Conservation (phyloP, 371 early-diverging fungal genomes). For the Lichtheimia corymbifera region DNA sequence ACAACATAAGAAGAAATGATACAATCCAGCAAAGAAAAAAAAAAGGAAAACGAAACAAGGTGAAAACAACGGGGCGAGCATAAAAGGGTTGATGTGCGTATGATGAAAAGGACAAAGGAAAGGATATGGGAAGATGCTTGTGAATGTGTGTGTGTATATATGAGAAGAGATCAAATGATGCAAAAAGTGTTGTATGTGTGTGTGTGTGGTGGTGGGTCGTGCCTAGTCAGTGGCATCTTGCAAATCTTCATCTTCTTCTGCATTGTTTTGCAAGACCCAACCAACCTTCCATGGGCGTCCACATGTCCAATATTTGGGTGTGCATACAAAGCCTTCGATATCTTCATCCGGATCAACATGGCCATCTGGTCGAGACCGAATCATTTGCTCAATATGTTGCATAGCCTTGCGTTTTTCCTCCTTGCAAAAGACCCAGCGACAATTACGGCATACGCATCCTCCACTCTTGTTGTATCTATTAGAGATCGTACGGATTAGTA, state of each 20-base stretch:
- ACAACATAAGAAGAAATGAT: not conserved
- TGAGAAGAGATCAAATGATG: slow-evolving; percentile 3
- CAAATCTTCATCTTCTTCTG: slow-evolving; percentile 19
- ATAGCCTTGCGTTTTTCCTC: slow-evolving; percentile 52
- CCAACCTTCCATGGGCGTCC: slow-evolving; percentile 49
- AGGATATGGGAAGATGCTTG: not conserved
- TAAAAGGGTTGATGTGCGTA: slow-evolving; percentile 1
- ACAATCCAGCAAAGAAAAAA: not conserved
- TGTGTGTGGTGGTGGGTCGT: too few relatives aligned
- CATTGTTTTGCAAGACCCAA: slow-evolving; percentile 40
- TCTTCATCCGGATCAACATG: slow-evolving; percentile 41
- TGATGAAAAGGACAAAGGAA: not conserved
- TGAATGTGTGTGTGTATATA: not conserved
- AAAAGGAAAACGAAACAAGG: not conserved
- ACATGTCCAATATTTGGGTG: slow-evolving; percentile 50
- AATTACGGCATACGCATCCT: slow-evolving; percentile 45
- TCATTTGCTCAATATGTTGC: slow-evolving; percentile 45
- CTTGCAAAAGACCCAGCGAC: slow-evolving; percentile 54
- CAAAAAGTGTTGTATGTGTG: not conserved
- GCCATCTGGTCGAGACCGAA: slow-evolving; percentile 37
- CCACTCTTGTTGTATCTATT: slow-evolving; percentile 48
- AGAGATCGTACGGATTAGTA: not conserved
- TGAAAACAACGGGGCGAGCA: not conserved
- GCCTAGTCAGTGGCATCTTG: slow-evolving; percentile 3
- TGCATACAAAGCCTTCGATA: slow-evolving; percentile 47